Conservation (phyloP, 2,329 filamentous ascomycete species). For the Ampelomyces quisqualis region DNA sequence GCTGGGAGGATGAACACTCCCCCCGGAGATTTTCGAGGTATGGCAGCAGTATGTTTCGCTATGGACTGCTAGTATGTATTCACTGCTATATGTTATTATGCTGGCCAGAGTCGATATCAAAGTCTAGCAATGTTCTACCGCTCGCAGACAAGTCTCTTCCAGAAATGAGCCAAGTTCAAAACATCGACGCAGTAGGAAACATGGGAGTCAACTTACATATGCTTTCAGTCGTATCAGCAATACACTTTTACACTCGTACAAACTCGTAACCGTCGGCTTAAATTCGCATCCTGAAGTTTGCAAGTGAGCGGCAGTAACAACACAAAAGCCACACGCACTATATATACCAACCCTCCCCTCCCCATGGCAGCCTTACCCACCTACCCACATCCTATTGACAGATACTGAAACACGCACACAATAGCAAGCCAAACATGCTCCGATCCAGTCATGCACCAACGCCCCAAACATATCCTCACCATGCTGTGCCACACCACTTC, state of each 20-base stretch:
- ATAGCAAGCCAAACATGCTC: constrained; percentile 19
- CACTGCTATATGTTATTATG: background rate
- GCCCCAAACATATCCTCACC: background rate
- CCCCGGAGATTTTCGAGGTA: constrained; percentile 18
- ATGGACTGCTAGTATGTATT: constrained; percentile 3
- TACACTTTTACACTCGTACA: too few relatives aligned
- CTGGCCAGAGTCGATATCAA: background rate
- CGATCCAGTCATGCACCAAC: constrained; percentile 1
- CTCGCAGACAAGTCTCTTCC: background rate
- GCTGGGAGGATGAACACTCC: constrained; percentile 20
- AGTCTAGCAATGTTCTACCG: constrained; percentile 3
- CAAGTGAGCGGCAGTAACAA: too few relatives aligned
- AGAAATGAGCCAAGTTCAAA: background rate
- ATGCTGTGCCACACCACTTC: constrained; percentile 6
- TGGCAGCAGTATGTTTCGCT: constrained; percentile 6
- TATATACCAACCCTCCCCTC: background rate
- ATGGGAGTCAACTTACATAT: constrained; percentile 3
- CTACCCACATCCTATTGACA: constrained; percentile 23
- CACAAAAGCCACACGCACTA: background rate
- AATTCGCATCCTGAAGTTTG: too few relatives aligned
- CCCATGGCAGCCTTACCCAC: background rate
- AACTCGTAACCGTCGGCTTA: too few relatives aligned
- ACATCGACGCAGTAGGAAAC: background rate
- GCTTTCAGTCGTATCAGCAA: background rate
- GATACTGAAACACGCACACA: constrained; percentile 25